Evolutionary conservation across 2,329 filamentous ascomycete species (phyloP).

Genomic region (Ceratocystis papillata): DNA sequence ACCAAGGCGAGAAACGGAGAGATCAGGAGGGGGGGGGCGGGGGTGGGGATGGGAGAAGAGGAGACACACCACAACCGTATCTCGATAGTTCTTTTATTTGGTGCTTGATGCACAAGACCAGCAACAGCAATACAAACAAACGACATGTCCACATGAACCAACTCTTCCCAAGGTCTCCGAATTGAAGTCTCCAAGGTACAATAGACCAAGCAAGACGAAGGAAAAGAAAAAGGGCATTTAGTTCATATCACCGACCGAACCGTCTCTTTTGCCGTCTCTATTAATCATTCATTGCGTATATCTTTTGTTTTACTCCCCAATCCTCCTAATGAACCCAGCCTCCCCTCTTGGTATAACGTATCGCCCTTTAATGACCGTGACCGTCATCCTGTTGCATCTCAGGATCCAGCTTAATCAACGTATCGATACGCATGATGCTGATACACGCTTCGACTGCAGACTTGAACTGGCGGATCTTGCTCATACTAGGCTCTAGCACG

Average conservation of each 20-base stretch:
- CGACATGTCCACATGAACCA: neutral
- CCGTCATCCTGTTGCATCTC: constrained; percentile 71
- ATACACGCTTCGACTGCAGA: constrained; percentile 97
- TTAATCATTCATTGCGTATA: constrained; percentile 22
- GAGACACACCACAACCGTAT: neutral
- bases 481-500: constrained; percentile 92
- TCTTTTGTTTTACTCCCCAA: constrained; percentile 16
- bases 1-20: neutral
- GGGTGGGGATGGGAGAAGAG: neutral
- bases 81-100: neutral
- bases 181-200: constrained; percentile 13
- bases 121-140: neutral
- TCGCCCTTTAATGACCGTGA: constrained; percentile 58
- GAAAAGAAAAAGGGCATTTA: neutral
- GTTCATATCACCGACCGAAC: constrained; percentile 3
- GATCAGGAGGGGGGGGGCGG: neutral
- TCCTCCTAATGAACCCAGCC: no score
- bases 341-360: neutral
- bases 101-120: neutral
- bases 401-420: constrained; percentile 93
- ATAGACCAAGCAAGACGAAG: constrained; percentile 17
- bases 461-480: constrained; percentile 97
- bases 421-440: constrained; percentile 98
- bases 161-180: neutral
- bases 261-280: constrained; percentile 10